These are phyloP conservation scores for Golubevia sp. DNA, from an alignment of 1,284 basidiomycete species.

Conservation along the genomic window DNA sequence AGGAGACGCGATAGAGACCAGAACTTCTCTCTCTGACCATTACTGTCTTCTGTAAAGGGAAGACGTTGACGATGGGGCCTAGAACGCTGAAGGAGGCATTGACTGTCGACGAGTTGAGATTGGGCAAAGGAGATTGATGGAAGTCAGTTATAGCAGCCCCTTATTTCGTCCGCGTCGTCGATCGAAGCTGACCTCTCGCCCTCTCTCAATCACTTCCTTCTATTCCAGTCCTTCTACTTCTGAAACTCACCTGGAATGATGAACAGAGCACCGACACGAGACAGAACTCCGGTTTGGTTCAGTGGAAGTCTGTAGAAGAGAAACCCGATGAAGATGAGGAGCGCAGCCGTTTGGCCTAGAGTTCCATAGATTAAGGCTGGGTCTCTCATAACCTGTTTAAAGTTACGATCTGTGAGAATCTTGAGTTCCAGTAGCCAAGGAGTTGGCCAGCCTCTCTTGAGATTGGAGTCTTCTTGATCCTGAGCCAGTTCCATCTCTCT, in stretches of 20 bases:
- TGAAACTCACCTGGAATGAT: too few species aligned
- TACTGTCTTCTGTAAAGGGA: background rate
- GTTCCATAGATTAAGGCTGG: conserved; percentile 9
- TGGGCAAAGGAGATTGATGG: too few species aligned
- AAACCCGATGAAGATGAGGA: conserved; percentile 35
- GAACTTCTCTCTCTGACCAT: conserved; percentile 24
- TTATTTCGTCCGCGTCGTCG: too few species aligned
- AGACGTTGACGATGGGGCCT: conserved; percentile 20
- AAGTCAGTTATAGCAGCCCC: too few species aligned
- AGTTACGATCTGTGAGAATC: conserved; percentile 21
- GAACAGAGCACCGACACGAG: conserved; percentile 32
- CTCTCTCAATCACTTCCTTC: too few species aligned
- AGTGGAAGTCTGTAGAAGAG: conserved; percentile 25
- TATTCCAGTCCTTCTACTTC: too few species aligned
- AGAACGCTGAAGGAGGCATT: conserved; percentile 27
- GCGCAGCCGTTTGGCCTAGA: conserved; percentile 15
- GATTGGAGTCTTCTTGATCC: too few species aligned
- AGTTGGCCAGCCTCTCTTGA: conserved; percentile 24
- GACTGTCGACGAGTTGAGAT: too few species aligned
- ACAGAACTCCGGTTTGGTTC: conserved; percentile 26
- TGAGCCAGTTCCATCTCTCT: background rate
- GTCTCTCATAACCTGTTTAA: conserved; percentile 31
- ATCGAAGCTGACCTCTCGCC: too few species aligned
- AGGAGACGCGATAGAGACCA: conserved; percentile 28
- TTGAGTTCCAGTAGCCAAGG: conserved; percentile 26